These are phyloP conservation scores for Termitomyces sp. DNA, from an alignment of 768 basidiomycete species.

Conservation along the genomic window DNA sequence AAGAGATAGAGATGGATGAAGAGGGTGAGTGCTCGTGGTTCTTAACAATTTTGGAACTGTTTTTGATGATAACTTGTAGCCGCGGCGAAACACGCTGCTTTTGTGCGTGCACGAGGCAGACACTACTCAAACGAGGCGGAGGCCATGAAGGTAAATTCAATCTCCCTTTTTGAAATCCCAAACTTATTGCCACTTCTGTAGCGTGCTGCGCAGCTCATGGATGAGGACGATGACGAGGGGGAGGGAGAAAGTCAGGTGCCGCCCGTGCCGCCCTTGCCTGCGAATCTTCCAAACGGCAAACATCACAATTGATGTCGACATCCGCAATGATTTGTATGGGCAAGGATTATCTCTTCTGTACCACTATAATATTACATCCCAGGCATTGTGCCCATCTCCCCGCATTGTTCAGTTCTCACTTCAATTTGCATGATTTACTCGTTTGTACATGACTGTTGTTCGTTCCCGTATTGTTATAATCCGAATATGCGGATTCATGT, in stretches of 20 bases:
- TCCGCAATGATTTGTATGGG: background rate
- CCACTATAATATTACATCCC: background rate
- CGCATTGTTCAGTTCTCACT: background rate
- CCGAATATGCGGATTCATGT: background rate
- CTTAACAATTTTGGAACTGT: background rate
- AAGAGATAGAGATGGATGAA: constrained; percentile 80
- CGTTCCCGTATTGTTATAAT: background rate
- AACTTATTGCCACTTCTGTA: constrained; percentile 21
- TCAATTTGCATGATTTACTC: background rate
- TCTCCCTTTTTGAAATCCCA: background rate
- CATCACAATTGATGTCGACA: constrained; percentile 9
- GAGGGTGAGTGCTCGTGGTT: constrained; percentile 52
- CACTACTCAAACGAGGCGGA: constrained; percentile 92
- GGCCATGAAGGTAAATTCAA: constrained; percentile 74
- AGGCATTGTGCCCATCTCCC: background rate
- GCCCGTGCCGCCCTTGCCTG: constrained; percentile 10
- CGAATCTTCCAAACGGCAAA: constrained; percentile 24
- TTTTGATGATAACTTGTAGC: constrained; percentile 38
- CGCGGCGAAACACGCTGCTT: constrained; percentile 77
- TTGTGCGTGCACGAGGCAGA: constrained; percentile 73
- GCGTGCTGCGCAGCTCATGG: constrained; percentile 64
- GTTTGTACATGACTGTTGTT: background rate
- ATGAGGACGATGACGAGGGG: constrained; percentile 52
- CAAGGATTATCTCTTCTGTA: constrained; percentile 1
- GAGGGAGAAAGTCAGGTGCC: constrained; percentile 1